Evolutionary conservation across 257 asterid species (phyloP).

Genomic region (Lavandula angustifolia): DNA sequence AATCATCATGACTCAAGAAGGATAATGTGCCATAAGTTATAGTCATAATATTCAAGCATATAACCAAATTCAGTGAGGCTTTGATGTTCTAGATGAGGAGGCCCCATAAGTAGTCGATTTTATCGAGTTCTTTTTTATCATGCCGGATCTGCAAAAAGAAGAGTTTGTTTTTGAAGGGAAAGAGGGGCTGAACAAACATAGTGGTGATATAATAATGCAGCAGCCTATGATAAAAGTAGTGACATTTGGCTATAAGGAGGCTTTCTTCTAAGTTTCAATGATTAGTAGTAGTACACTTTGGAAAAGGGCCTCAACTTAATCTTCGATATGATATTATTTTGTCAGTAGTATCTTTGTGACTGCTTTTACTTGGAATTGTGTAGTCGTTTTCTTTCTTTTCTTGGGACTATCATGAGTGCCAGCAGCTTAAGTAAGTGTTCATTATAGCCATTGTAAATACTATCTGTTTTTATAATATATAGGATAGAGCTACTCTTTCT

Average conservation of each 20-base stretch:
- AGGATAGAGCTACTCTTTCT: conserved; percentile 24
- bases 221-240: conserved; percentile 40
- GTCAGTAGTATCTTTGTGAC: conserved; percentile 17
- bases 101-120: conserved; percentile 10
- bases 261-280: conserved; percentile 46
- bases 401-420: conserved; percentile 24
- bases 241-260: conserved; percentile 35
- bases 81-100: conserved; percentile 11
- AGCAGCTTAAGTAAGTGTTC: conserved; percentile 45
- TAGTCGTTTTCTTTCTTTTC: conserved; percentile 30
- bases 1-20: conserved; percentile 20
- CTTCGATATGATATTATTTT: conserved; percentile 33
- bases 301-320: conserved; percentile 33
- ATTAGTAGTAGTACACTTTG: conserved; percentile 38
- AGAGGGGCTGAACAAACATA: conserved; percentile 43
- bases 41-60: too few relatives aligned
- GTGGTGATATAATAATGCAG: conserved; percentile 43
- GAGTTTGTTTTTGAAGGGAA: conserved; percentile 12
- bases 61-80: too few relatives aligned
- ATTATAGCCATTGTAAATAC: conserved; percentile 27
- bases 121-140: conserved; percentile 1
- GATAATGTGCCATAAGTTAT: neutral
- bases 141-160: neutral
- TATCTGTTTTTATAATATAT: conserved; percentile 30
- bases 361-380: conserved; percentile 27